Base-by-base conservation (phyloP, 805 yeast species). In the Osmozyma mogii region DNA sequence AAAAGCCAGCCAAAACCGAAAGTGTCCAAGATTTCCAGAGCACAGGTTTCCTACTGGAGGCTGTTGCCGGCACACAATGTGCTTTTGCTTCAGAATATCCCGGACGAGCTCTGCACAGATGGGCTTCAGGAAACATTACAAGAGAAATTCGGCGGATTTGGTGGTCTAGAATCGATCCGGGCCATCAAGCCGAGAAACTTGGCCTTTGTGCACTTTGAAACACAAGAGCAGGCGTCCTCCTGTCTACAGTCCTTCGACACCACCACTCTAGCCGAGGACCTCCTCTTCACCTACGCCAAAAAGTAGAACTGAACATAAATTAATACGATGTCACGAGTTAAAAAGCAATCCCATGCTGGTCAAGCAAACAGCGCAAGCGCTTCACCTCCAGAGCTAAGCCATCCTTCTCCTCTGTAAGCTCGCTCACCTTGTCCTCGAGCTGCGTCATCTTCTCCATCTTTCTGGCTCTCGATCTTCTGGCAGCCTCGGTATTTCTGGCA, bases 401-500 rank as follows among this genome's bases (percentile, higher is more conserved):
- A 25, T 64, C 50, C 57, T 85, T 87, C 44, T 67, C 76, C 16
- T 58, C 50, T 27, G 79, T 42, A 40, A 88, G 64, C 18, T 56
- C 69, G 41, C 78, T 84, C 31, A 87, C 92, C 54, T 74, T 76
- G 15, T 58, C 73, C 58, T 88, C 96, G 52, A 88, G 65, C 53
- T 84, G 89, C 36, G 58, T 47, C 84, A 88, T 82, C 56, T 94
- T 74, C 54, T 83, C 83, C 78, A 82, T 77, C 58, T 88, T 85
- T 55, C 95, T 76, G 15, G 96, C 96, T 49, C 96, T 70, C 16
- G 95, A 85, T 51, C 96, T 75, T 57, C 96, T 77, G 6, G 96
- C 96, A 43, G 97, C 96, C 53, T 87, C 95, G n/a, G 89, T 89
- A 70, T 92, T 89, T 58, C 89, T 78, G 6, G 97, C 97, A 54